These are phyloP conservation scores for Thalassiosira exigua DNA, from an alignment of 352 stramenopile species.

Conservation along the genomic window DNA sequence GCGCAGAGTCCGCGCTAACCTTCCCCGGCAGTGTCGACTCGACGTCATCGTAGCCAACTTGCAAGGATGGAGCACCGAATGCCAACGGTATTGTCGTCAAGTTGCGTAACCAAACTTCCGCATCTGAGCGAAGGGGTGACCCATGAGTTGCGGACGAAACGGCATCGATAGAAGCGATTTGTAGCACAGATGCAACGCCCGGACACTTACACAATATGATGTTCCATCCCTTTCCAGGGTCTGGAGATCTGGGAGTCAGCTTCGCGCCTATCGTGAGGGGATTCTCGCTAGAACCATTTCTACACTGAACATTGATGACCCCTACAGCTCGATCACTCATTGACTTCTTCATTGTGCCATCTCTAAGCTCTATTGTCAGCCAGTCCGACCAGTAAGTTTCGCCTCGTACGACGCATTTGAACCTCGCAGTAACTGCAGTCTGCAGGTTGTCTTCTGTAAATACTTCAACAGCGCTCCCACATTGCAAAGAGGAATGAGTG, in stretches of 20 bases:
- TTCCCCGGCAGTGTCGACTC: slow-evolving; percentile 29
- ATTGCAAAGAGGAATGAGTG: slow-evolving; percentile 22
- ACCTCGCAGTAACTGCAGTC: slow-evolving; percentile 33
- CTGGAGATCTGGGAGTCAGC: slow-evolving; percentile 49
- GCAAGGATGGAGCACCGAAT: slow-evolving; percentile 71
- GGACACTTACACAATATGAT: too few species aligned
- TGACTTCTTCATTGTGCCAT: slow-evolving; percentile 25
- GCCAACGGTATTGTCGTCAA: slow-evolving; percentile 67
- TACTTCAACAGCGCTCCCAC: slow-evolving; percentile 64
- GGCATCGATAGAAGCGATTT: too few species aligned
- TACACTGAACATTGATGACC: slow-evolving; percentile 35
- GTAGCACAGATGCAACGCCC: too few species aligned
- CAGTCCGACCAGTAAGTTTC: slow-evolving; percentile 40
- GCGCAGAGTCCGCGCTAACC: slow-evolving; percentile 70
- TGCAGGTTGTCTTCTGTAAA: slow-evolving; percentile 45
- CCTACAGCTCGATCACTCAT: background rate
- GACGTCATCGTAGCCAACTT: slow-evolving; percentile 48
- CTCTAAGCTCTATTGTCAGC: slow-evolving; percentile 24
- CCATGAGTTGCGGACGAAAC: too few species aligned
- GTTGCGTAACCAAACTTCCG: slow-evolving; percentile 80
- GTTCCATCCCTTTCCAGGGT: slow-evolving; percentile 58
- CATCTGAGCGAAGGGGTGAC: slow-evolving; percentile 51
- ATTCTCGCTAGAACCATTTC: slow-evolving; percentile 37
- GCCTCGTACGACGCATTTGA: slow-evolving; percentile 37
- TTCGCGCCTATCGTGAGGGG: slow-evolving; percentile 63